Conservation (phyloP, 2,329 filamentous ascomycete genomes). For the Aspergillus sp. region DNA sequence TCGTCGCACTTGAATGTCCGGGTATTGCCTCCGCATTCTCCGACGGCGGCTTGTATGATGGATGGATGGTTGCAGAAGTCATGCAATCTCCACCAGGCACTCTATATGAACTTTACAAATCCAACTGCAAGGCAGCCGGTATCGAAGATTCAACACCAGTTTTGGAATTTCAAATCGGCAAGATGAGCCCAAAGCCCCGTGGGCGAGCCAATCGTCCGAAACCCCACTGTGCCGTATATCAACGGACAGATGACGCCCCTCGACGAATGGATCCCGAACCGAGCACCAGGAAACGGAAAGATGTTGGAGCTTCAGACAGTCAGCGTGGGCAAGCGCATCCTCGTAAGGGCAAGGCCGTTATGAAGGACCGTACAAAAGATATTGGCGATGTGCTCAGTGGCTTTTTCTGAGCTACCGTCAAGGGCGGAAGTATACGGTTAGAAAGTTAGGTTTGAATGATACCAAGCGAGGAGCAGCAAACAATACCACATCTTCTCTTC, state of each 20-base stretch:
- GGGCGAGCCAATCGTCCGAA: neutral
- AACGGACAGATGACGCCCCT: slow-evolving; percentile 6
- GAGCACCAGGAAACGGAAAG: slow-evolving; percentile 10
- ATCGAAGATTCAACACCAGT: slow-evolving; percentile 14
- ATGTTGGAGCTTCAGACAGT: neutral
- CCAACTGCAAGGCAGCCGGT: neutral
- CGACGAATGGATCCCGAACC: slow-evolving; percentile 1
- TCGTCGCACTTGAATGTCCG: slow-evolving; percentile 36
- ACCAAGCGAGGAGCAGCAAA: neutral
- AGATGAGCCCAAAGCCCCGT: neutral
- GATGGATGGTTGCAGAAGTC: slow-evolving; percentile 26
- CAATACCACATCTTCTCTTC: neutral
- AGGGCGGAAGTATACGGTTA: neutral
- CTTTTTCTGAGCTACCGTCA: slow-evolving; percentile 21
- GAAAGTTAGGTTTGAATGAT: neutral
- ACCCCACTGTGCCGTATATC: slow-evolving; percentile 7
- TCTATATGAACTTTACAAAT: slow-evolving; percentile 19
- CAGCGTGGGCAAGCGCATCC: neutral
- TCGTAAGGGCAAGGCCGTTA: slow-evolving; percentile 16
- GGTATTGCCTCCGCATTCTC: slow-evolving; percentile 24
- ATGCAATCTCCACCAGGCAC: slow-evolving; percentile 4
- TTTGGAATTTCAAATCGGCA: slow-evolving; percentile 27
- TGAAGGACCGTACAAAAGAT: slow-evolving; percentile 28
- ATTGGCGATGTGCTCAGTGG: slow-evolving; percentile 30
- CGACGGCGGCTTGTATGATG: slow-evolving; percentile 17